Base-by-base conservation (phyloP, 495 filamentous ascomycete species). In the Xylaria cubensis region DNA sequence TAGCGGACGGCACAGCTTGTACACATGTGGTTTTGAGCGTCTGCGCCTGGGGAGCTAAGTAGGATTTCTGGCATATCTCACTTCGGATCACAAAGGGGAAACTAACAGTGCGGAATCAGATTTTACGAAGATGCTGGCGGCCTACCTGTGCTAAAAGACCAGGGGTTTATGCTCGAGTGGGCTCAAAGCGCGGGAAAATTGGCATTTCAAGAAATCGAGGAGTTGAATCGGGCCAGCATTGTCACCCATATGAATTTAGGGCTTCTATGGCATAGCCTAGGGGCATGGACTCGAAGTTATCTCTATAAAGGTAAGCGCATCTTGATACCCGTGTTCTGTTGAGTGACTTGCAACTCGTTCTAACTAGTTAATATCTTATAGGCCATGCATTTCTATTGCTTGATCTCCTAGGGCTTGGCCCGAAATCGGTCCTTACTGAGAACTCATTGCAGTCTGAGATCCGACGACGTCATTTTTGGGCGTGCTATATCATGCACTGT, bases 11-110 rank as follows among this genome's bases (percentile, higher is more conserved):
- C 26, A 66, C 42, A 15, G 41, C 64, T 51, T 51, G 44, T 51
- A 34, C 26, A 50, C 64, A 66, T 32, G 64, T 66, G 26, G 42
- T 66, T 6, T 66, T 48, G 44, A 66, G 64, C 21, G 36, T 66
- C 32, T 66, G 64, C 12, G 64, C 64, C 36, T 66, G 64, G 64
- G 64, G 64, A 8, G 64, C 64, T 2, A 64, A 44, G 62, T 64
- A 48, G 17, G 62, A 9, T 17, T 17, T 42, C 26, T 48, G 29
- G 17, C 15, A 21, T 48, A 29, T 17, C 10, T 41, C 4, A 32
- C 24, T 2, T 24, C 13, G 10, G 12, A 0, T 44, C 12, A 6
- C 2, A 2, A 39, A 51, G 9, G n/a, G 21, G 13, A 3, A 51
- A 8, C 42, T 50, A 26, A 66, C 26, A 32, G 29, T 19, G 32